phyloP scores from a whole-genome alignment of 1,139 yeast genomes.

The Saccharomycopsis hybrid region DNA sequence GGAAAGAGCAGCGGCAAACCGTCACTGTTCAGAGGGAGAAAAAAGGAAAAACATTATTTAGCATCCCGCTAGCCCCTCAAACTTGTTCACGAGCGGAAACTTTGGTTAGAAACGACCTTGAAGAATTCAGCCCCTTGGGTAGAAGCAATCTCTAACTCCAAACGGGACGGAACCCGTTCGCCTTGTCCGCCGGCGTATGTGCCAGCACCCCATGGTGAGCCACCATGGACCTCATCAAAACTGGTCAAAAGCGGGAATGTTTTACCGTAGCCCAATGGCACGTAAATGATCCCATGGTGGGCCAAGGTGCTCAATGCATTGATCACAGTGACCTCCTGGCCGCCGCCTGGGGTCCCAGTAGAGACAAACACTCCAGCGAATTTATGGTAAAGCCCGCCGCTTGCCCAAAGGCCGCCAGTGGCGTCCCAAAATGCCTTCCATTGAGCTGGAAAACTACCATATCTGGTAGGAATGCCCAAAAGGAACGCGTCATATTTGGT shows the following conservation, averaged over 20 bases:
- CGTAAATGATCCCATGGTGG: constrained; percentile 58
- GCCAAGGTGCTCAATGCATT: constrained; percentile 45
- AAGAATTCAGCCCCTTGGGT: constrained; percentile 63
- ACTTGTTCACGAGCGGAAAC: too few species aligned
- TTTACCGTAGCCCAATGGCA: constrained; percentile 54
- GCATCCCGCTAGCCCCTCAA: too few species aligned
- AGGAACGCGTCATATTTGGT: constrained; percentile 50
- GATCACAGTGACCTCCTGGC: constrained; percentile 51
- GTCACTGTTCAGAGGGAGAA: too few species aligned
- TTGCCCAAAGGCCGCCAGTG: constrained; percentile 57
- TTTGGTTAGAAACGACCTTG: constrained; percentile 38
- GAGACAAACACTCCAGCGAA: constrained; percentile 51
- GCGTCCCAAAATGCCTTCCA: constrained; percentile 59
- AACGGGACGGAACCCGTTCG: constrained; percentile 51
- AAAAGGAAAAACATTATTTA: too few species aligned
- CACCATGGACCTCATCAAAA: constrained; percentile 61
- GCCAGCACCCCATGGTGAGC: constrained; percentile 74
- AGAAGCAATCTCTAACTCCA: constrained; percentile 53
- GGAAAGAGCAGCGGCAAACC: too few species aligned
- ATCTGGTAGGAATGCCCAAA: constrained; percentile 62
- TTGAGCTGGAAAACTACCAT: constrained; percentile 57
- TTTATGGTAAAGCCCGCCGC: constrained; percentile 51
- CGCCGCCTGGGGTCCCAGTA: constrained; percentile 58
- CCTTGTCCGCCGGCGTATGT: constrained; percentile 63
- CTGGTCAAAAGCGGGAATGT: constrained; percentile 45